Base-by-base conservation (phyloP, 1,284 basidiomycete species). In the Ceratobasidium theobromae region DNA sequence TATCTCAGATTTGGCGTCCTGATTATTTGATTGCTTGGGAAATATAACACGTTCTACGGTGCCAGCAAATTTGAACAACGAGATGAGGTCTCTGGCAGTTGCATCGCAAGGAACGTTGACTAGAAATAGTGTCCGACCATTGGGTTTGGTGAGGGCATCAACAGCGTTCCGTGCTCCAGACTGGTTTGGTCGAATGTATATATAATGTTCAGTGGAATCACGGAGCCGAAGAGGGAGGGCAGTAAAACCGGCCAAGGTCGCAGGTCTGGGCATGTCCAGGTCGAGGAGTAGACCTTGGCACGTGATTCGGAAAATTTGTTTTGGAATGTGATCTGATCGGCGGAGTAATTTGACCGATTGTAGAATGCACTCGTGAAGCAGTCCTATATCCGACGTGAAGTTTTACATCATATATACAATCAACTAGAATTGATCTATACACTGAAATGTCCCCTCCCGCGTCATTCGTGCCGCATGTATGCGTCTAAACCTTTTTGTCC, bases 41-140 rank as follows among this genome's bases (percentile, higher is more conserved):
- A 93, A 88, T 0, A 85, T 73, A 1, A 93, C 85, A 64, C 79
- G 80, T 76, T 95, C 93, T 12, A 95, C 81, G 0, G 86, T 87
- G 16, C 93, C 93, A 68, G 81, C 85, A 14, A 79, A 73, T 71
- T 86, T 87, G 79, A 94, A 93, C 21, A 95, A 79, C 1, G 84
- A 76, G 2, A 84, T 78, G 1, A 95, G 76, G 73, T 92, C 89
- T 53, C 88, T 81, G 70, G 90, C 88, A 0, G 89, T 90, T 2
- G 90, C 85, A 74, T 95, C 92, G 55, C 90, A 86, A 1, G 93
- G 93, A 2, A 94, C 77, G 72, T 96, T 95, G 66, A 89, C 89
- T 8, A 94, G 78, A 73, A 96, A 96, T 12, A 95, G 78, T 0
- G 92, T 94, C 53, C 93, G 82, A 16, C 83, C 87, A 43, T 83